These are phyloP conservation scores for Cercophora scortea DNA, from an alignment of 495 filamentous ascomycete genomes.

Conservation along the genomic window DNA sequence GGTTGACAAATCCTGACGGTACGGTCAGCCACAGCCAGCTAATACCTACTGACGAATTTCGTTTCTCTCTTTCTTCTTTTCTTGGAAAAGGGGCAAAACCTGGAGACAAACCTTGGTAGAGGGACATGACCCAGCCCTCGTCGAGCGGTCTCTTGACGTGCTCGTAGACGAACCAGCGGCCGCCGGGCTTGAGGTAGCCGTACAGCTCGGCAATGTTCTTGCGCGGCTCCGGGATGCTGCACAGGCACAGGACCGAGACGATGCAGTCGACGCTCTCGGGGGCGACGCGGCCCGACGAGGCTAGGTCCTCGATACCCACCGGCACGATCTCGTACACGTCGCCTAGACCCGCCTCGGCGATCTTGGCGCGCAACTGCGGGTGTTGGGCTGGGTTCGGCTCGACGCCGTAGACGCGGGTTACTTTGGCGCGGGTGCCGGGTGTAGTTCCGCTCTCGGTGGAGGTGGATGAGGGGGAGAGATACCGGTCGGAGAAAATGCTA, in stretches of 20 bases:
- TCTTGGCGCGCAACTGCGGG: constrained; percentile 33
- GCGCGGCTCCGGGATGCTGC: constrained; percentile 59
- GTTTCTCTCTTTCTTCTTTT: no score
- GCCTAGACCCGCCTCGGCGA: constrained; percentile 42
- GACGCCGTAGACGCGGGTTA: constrained; percentile 57
- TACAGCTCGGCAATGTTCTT: constrained; percentile 52
- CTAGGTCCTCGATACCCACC: constrained; percentile 50
- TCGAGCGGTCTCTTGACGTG: constrained; percentile 43
- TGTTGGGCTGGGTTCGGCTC: constrained; percentile 59
- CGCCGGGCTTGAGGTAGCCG: constrained; percentile 55
- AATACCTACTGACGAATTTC: no score
- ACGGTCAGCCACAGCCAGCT: background rate
- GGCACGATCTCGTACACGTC: constrained; percentile 59
- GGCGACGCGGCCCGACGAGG: constrained; percentile 36
- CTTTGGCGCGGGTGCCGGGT: background rate
- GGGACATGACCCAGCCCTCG: constrained; percentile 37
- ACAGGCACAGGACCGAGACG: constrained; percentile 62
- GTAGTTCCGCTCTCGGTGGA: background rate
- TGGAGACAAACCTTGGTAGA: constrained; percentile 40
- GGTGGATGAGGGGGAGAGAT: background rate
- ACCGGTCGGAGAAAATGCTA: constrained; percentile 20
- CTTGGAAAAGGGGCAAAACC: background rate
- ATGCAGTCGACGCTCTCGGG: constrained; percentile 58
- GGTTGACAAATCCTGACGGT: constrained; percentile 27
- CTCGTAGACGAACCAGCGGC: constrained; percentile 61